Percentiles rank a stretch among this genome's conserved stretches.
Evolutionary conservation across 2,329 filamentous ascomycete species (phyloP).

Genomic region (Volutella citrinella): DNA sequence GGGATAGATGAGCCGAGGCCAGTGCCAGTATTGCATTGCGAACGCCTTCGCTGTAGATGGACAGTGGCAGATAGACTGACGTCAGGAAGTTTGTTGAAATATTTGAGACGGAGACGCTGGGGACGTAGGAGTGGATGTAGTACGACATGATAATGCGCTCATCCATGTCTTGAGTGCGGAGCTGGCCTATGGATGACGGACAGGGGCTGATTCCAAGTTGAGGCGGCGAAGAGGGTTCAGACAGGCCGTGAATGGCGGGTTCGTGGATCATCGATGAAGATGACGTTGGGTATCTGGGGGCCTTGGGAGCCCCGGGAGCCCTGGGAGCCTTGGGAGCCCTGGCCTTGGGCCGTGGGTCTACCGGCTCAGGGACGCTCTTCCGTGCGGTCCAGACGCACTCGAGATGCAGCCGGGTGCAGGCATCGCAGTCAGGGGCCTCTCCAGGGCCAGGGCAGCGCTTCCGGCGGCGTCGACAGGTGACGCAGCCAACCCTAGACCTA

Average conservation of each 20-base stretch:
- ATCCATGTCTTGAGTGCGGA: background rate
- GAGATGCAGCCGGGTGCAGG: constrained; percentile 6
- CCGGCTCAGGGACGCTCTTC: background rate
- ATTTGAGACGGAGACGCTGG: constrained; percentile 1
- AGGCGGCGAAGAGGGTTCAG: background rate
- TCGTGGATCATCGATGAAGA: too few relatives aligned
- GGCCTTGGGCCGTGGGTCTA: too few relatives aligned
- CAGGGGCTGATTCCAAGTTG: background rate
- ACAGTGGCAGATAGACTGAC: constrained; percentile 9
- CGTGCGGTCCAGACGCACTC: constrained; percentile 4
- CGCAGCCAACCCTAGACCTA: constrained; percentile 6
- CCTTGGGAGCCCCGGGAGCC: too few relatives aligned
- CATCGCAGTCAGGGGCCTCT: constrained; percentile 2
- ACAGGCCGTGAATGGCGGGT: too few relatives aligned
- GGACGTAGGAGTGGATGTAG: constrained; percentile 6
- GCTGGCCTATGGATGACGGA: background rate
- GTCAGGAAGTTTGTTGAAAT: constrained; percentile 1
- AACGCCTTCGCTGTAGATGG: constrained; percentile 5
- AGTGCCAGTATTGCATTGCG: constrained; percentile 3
- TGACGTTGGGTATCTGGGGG: too few relatives aligned
- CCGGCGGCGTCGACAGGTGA: constrained; percentile 10
- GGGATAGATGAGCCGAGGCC: constrained; percentile 6
- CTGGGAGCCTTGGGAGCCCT: too few relatives aligned
- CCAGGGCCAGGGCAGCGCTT: constrained; percentile 7
- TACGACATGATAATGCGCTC: constrained; percentile 6